phyloP scores from a whole-genome alignment of 192 early-diverging fungal genomes.

The Gonapodya prolifera region DNA sequence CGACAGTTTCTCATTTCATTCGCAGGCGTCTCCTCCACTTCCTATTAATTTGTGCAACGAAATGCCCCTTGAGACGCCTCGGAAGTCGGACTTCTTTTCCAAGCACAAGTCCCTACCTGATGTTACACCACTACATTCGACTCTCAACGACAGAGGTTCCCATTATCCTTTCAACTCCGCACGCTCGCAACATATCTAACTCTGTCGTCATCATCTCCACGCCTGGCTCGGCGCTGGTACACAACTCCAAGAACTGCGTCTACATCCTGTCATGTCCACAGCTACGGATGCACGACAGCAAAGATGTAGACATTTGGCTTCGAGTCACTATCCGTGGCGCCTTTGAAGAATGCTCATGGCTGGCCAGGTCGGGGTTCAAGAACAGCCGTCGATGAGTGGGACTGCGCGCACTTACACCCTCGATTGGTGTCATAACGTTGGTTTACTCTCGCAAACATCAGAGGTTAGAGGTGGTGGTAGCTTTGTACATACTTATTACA shows the following conservation, averaged over 20 bases:
- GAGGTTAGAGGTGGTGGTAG: too few species aligned
- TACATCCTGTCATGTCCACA: conserved; percentile 63
- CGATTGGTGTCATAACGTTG: too few species aligned
- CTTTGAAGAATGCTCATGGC: conserved; percentile 66
- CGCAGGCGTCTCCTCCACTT: conserved; percentile 14
- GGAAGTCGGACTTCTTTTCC: conserved; percentile 9
- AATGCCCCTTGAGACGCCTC: neutral
- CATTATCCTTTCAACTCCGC: conserved; percentile 49
- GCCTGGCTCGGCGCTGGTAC: conserved; percentile 56
- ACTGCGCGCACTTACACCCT: too few species aligned
- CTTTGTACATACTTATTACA: too few species aligned
- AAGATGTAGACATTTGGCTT: conserved; percentile 45
- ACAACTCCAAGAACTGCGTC: conserved; percentile 46
- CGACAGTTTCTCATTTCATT: too few species aligned
- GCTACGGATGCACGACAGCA: conserved; percentile 70
- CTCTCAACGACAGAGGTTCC: conserved; percentile 20
- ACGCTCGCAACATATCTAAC: conserved; percentile 54
- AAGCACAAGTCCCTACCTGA: conserved; percentile 46
- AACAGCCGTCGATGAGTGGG: too few species aligned
- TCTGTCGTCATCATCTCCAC: conserved; percentile 56
- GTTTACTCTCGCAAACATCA: too few species aligned
- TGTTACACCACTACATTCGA: conserved; percentile 45
- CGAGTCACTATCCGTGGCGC: conserved; percentile 67
- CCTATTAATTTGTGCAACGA: conserved; percentile 18
- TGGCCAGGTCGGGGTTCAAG: too few species aligned